Base-by-base conservation (phyloP, 768 basidiomycete genomes). In the Lactarius deliciosus region DNA sequence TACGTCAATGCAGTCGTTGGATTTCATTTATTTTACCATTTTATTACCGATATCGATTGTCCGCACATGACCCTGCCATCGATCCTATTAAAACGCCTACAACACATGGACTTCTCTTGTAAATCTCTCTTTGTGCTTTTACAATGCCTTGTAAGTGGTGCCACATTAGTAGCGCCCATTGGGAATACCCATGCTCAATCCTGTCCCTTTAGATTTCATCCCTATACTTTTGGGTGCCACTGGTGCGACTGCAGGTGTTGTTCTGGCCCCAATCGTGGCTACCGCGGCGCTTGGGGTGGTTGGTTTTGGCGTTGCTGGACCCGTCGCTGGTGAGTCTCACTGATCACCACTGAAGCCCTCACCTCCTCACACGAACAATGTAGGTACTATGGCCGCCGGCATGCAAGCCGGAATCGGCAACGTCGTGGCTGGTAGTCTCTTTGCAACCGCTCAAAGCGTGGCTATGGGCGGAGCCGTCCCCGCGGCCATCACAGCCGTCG, bases 241-340 rank as follows among this genome's bases (percentile, higher is more conserved):
- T 15, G 22, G 54, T 20, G 41, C 54, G 0, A 16, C 18, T 1
- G 8, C 7, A 1, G 41, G 66, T 15, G 3, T 25, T 9, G 11
- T 25, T 18, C 13, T 66, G 43, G 13, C 45, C 1, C 65, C 68
- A 1, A 2, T 62, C 30, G 2, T 62, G 28, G 60, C 38, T 11
- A 15, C 64, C n/a, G 47, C 16, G 1, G 11, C 9, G 10, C 38
- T 68, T 6, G 64, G 60, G 0, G 15, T 36, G 5, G 6, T 61
- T 2, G 63, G 66, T 16, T 60, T 65, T 22, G 9, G 63, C 25
- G 63, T 63, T 11, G 34, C n/a, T 8, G 66, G 63, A 1, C 53
- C 58, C 28, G 25, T 68, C 41, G 66, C 53, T 1, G 66, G 68
- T 63, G 10, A 60, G 40, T 41, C 16, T 15, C 25, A 1, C 22